Conservation (phyloP, 805 yeast genomes). For the Starmerella bombi region DNA sequence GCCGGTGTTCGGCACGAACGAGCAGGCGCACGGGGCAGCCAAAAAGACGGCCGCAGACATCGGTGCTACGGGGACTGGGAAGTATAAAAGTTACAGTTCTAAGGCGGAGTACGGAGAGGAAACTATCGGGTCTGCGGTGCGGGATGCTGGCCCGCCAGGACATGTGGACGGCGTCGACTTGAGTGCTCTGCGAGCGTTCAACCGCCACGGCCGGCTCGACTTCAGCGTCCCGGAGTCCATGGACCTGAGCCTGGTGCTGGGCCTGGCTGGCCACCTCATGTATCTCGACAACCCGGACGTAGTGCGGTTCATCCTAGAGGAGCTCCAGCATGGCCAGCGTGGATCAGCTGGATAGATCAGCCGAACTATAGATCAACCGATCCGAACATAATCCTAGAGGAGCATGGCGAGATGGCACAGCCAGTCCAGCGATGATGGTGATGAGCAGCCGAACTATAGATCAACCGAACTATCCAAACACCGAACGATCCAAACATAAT, state of each 20-base stretch:
- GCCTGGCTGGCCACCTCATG: conserved; percentile 73
- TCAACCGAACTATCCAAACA: too few species aligned
- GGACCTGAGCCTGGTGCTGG: conserved; percentile 66
- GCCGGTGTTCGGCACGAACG: neutral
- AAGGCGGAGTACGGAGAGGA: neutral
- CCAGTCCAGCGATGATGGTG: too few species aligned
- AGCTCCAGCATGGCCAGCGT: conserved; percentile 27
- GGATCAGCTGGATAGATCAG: neutral
- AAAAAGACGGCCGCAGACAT: neutral
- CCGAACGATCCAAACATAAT: too few species aligned
- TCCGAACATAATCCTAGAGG: too few species aligned
- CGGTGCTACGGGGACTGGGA: neutral
- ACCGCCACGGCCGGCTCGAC: conserved; percentile 69
- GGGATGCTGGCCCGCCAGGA: neutral
- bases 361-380: too few species aligned
- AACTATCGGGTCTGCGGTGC: neutral
- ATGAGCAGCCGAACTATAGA: too few species aligned
- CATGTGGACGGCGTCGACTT: too few species aligned
- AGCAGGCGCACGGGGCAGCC: too few species aligned
- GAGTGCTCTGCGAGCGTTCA: conserved; percentile 36
- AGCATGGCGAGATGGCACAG: too few species aligned
- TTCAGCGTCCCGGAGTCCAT: conserved; percentile 65
- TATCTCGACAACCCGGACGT: conserved; percentile 80
- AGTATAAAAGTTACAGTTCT: neutral
- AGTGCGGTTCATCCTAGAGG: conserved; percentile 61